Percentiles rank a stretch among this genome's conserved stretches.
Evolutionary conservation across 257 asterid genomes (phyloP).

Genomic region (Nemophila menziesii): DNA sequence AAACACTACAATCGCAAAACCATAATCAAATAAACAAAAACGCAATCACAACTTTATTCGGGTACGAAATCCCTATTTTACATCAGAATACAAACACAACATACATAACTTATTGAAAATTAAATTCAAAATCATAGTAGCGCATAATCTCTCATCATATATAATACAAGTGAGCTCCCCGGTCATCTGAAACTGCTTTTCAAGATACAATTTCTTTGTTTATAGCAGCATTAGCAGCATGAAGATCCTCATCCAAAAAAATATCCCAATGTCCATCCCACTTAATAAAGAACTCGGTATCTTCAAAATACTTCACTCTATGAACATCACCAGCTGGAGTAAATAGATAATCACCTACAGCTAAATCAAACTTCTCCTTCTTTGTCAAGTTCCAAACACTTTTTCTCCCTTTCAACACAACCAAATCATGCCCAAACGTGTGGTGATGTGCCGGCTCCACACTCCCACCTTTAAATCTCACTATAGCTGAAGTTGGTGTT

Average conservation of each 20-base stretch:
- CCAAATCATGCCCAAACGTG: conserved; percentile 79
- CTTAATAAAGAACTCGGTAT: conserved; percentile 83
- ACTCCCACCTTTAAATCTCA: conserved; percentile 68
- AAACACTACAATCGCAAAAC: too few relatives aligned
- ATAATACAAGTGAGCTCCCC: too few relatives aligned
- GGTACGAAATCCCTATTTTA: too few relatives aligned
- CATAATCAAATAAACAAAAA: too few relatives aligned
- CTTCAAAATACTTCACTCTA: conserved; percentile 60
- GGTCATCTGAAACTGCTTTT: too few relatives aligned
- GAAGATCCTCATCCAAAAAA: conserved; percentile 66
- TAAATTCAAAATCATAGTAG: too few relatives aligned
- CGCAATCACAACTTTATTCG: too few relatives aligned
- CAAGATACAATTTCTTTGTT: conserved; percentile 15
- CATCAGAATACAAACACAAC: neutral
- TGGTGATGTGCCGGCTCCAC: conserved; percentile 91
- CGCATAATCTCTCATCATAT: too few relatives aligned
- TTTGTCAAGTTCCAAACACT: conserved; percentile 76
- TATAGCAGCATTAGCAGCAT: conserved; percentile 57
- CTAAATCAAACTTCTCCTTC: conserved; percentile 46
- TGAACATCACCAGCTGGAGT: conserved; percentile 85
- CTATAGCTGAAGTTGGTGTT: conserved; percentile 76
- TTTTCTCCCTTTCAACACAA: conserved; percentile 61
- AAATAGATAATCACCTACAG: conserved; percentile 63
- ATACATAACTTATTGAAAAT: too few relatives aligned
- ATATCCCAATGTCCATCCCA: conserved; percentile 96